Evolutionary conservation across 495 filamentous ascomycete species (phyloP), one percentile per base, ranked within the genome.

Genomic region (Trichoderma erinaceum): DNA sequence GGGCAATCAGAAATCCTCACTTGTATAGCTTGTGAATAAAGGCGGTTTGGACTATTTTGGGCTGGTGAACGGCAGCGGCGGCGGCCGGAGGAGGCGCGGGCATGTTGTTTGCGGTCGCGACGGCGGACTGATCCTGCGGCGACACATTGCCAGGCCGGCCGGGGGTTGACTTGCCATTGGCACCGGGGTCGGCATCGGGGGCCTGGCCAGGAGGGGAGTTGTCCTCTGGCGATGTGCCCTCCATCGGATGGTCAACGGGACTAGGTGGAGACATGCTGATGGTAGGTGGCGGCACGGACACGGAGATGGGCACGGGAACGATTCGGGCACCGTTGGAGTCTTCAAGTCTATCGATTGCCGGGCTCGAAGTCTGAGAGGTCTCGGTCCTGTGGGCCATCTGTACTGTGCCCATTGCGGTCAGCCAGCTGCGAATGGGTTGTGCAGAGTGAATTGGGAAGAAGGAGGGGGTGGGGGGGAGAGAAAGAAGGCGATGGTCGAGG

Each of bases 21-120:
- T 96, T 99, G 85, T 97, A 99, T 21, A 99, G 86, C 77, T 99
- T 99, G 77, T 99, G 95, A 69, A 99, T 98, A 75, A 99, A 99
- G n/a, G 95, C 95, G 29, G 95, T 97, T 78, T 99, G 95, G 38
- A 98, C 92, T 67, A 97, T 93, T 80, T 99, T 99, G 68, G 94
- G 93, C 76, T 97, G 93, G 77, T 97, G 93, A 68, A 92, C 89
- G 68, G 92, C 92, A 18, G 92, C 91, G 5, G 90, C 89, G 58
- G 92, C 92, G n/a, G 86, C 88, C 69, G 77, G 75, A 3, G 80
- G 77, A 23, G 80, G 75, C 50, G 81, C 77, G 69, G 80, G 78
- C 68, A 78, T 78, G 66, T 76, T 76, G 66, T 13, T 61, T 32
- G 56, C 3, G 25, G 10, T 32, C 8, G 56, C n/a, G 10, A 32